phyloP scores from a whole-genome alignment of 768 basidiomycete species.

The Lentinula raphanica region DNA sequence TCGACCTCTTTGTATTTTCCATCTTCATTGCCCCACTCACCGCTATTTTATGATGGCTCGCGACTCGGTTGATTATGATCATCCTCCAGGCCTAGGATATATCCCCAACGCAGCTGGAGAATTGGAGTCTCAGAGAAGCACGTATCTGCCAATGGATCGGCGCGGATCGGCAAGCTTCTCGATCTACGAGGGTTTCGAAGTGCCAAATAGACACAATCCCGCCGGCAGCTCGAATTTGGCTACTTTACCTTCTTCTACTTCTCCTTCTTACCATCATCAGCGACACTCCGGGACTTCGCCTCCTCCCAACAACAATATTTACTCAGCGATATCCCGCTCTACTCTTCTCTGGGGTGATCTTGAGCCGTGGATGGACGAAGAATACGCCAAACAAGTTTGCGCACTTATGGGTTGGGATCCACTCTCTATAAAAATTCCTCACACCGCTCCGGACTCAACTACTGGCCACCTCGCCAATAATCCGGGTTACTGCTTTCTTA shows the following conservation, averaged over 20 bases:
- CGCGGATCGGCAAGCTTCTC: slow-evolving; percentile 5
- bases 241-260: neutral
- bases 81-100: slow-evolving; percentile 2
- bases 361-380: slow-evolving; percentile 97
- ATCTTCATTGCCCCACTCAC: neutral
- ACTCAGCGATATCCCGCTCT: slow-evolving; percentile 32
- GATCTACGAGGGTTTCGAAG: slow-evolving; percentile 2
- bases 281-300: slow-evolving; percentile 4
- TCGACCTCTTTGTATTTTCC: neutral
- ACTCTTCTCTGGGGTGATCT: slow-evolving; percentile 86
- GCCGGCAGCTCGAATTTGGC: neutral
- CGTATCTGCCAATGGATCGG: neutral
- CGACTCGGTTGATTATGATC: neutral
- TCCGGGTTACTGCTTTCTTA: slow-evolving; percentile 83
- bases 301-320: slow-evolving; percentile 5
- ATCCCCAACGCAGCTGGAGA: neutral
- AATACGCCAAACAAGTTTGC: slow-evolving; percentile 87
- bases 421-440: slow-evolving; percentile 67
- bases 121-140: neutral
- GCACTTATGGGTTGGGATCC: slow-evolving; percentile 84
- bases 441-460: slow-evolving; percentile 48
- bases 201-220: slow-evolving; percentile 7
- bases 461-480: slow-evolving; percentile 71
- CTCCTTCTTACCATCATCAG: slow-evolving; percentile 1
- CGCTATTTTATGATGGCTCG: neutral